Evolutionary conservation across 148 eudicot genomes (phyloP).

Genomic region (Silene uniflora): DNA sequence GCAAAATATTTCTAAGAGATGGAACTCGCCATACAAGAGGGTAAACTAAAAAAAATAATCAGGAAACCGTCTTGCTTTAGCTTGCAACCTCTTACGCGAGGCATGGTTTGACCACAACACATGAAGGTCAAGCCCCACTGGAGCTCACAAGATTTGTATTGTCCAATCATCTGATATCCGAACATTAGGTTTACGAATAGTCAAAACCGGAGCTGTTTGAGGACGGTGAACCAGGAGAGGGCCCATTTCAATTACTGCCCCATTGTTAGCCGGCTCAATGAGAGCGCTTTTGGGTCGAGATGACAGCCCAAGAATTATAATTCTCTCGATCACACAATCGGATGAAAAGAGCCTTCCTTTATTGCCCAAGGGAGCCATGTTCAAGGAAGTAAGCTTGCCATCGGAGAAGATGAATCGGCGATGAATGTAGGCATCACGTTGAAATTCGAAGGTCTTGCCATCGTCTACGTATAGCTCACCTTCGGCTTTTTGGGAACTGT

Average conservation of each 20-base stretch:
- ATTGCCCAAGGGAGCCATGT: slow-evolving; percentile 33
- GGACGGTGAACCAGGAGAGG: slow-evolving; percentile 52
- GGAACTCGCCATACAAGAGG: no score
- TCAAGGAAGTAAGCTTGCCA: slow-evolving; percentile 73
- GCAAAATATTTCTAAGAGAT: no score
- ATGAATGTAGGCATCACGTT: slow-evolving; percentile 69
- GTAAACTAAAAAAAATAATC: no score
- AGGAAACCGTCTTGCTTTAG: no score
- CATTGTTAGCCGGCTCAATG: slow-evolving; percentile 57
- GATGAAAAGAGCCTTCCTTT: slow-evolving; percentile 33
- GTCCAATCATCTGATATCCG: slow-evolving; percentile 75
- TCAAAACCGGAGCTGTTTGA: slow-evolving; percentile 38
- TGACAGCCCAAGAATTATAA: slow-evolving; percentile 66
- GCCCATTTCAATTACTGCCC: slow-evolving; percentile 52
- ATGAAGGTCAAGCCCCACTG: not conserved
- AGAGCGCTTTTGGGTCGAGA: slow-evolving; percentile 53
- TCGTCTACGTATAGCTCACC: slow-evolving; percentile 90
- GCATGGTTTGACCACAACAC: not conserved
- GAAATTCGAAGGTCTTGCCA: slow-evolving; percentile 83
- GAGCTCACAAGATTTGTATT: slow-evolving; percentile 47
- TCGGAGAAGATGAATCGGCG: slow-evolving; percentile 68
- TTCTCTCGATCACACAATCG: slow-evolving; percentile 64
- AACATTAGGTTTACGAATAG: slow-evolving; percentile 87
- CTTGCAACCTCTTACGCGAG: not conserved
- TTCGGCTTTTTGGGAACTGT: slow-evolving; percentile 79